These are phyloP conservation scores for Kuraishia hungarica DNA, from an alignment of 805 yeast genomes.

Conservation along the genomic window DNA sequence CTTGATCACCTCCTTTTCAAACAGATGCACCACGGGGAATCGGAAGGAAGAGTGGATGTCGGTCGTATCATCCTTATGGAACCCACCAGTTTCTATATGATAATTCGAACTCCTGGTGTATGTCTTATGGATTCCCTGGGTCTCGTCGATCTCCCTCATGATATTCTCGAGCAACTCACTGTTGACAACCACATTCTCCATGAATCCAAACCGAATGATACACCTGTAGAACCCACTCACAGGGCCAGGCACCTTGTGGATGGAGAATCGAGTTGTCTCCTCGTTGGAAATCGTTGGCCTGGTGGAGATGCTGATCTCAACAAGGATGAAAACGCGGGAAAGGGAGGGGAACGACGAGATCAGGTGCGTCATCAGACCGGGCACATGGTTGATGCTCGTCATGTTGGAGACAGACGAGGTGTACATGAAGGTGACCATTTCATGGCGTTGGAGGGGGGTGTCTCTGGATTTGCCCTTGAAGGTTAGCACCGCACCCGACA, in stretches of 20 bases:
- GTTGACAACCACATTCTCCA: conserved; percentile 24
- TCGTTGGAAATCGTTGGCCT: conserved; percentile 36
- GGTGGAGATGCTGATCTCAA: conserved; percentile 31
- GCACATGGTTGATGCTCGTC: conserved; percentile 18
- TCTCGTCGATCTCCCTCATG: conserved; percentile 7
- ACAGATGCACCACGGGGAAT: conserved; percentile 16
- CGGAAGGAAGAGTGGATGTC: neutral
- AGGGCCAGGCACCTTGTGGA: conserved; percentile 26
- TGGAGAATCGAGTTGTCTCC: conserved; percentile 17
- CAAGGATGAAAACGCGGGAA: conserved; percentile 35
- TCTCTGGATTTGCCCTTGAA: neutral
- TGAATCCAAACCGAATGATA: conserved; percentile 40
- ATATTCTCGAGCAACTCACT: conserved; percentile 13
- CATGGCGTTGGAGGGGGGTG: neutral
- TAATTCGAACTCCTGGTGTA: conserved; percentile 7
- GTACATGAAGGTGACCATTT: neutral
- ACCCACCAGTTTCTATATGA: conserved; percentile 3
- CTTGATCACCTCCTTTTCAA: conserved; percentile 15
- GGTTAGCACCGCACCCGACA: neutral
- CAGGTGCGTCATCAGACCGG: conserved; percentile 28
- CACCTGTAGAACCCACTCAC: conserved; percentile 40
- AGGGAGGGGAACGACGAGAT: conserved; percentile 32
- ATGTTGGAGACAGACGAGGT: neutral
- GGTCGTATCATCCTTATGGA: neutral
- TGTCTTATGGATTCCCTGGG: conserved; percentile 4